These are phyloP conservation scores for Botrytis galanthina DNA, from an alignment of 2,329 filamentous ascomycete species.

Conservation along the genomic window DNA sequence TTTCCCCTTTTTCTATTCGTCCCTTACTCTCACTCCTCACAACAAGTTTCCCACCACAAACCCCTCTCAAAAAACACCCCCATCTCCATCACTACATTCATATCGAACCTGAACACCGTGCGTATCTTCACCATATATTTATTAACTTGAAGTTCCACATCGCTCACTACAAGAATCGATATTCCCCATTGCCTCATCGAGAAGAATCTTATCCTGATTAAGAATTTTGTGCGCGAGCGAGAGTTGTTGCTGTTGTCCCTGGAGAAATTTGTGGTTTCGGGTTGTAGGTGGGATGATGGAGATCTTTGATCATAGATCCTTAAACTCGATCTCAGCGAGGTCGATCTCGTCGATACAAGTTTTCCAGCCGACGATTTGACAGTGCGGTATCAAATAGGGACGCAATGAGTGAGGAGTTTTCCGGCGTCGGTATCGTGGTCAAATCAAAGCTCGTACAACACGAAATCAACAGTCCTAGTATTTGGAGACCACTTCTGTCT, in stretches of 20 bases:
- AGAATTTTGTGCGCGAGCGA: neutral
- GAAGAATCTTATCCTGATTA: neutral
- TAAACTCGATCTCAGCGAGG: too few relatives aligned
- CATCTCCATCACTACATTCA: neutral
- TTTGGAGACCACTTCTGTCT: neutral
- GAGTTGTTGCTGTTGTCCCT: neutral
- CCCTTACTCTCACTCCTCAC: neutral
- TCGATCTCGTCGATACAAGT: too few relatives aligned
- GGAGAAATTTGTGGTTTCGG: neutral
- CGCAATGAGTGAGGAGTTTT: too few relatives aligned
- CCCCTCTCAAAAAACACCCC: neutral
- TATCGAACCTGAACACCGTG: neutral
- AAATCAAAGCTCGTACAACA: too few relatives aligned
- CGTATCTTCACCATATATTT: too few relatives aligned
- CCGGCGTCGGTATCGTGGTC: too few relatives aligned
- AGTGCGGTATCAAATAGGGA: too few relatives aligned
- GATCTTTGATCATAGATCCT: too few relatives aligned
- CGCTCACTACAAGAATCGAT: neutral
- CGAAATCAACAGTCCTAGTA: neutral
- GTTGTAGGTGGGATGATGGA: too few relatives aligned
- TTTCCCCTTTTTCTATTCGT: neutral
- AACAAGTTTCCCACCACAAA: accelerated
- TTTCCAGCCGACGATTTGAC: too few relatives aligned
- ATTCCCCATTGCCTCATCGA: neutral
- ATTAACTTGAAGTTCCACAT: neutral